phyloP scores from a whole-genome alignment of 2,329 filamentous ascomycete genomes.

The Colletotrichum sp. region DNA sequence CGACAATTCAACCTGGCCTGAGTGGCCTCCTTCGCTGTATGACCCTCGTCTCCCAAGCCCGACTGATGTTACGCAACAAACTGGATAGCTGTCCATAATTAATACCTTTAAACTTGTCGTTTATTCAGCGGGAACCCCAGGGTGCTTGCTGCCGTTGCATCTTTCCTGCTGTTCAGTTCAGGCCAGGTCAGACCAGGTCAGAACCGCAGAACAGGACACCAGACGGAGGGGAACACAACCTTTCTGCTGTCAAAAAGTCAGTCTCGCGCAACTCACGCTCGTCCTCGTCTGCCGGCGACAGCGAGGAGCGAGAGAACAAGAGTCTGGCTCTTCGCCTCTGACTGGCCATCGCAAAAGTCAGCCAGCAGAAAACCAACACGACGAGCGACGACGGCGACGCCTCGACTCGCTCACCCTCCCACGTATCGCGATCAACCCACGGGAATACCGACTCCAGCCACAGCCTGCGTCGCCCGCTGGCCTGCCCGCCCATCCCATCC shows the following conservation, averaged over 20 bases:
- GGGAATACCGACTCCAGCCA: background rate
- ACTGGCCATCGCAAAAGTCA: background rate
- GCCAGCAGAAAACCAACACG: background rate
- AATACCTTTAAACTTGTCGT: background rate
- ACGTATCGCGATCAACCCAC: background rate
- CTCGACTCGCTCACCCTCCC: slow-evolving; percentile 2
- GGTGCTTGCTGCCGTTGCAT: background rate
- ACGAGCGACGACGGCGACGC: background rate
- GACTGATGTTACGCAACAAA: background rate
- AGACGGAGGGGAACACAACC: background rate
- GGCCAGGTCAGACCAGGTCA: background rate
- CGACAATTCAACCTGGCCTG: background rate
- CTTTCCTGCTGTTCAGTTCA: background rate
- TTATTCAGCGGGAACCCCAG: slow-evolving; percentile 6
- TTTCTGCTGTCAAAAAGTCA: background rate
- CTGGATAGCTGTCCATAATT: background rate
- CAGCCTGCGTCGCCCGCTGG: background rate
- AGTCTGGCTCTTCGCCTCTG: background rate
- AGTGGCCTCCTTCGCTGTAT: background rate
- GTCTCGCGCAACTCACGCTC: background rate
- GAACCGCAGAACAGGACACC: background rate
- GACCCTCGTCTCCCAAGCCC: background rate
- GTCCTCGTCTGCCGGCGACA: background rate
- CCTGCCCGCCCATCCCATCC: background rate
- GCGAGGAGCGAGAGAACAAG: background rate